phyloP scores from a whole-genome alignment of 805 yeast species.

The Priceomyces haplophilus region DNA sequence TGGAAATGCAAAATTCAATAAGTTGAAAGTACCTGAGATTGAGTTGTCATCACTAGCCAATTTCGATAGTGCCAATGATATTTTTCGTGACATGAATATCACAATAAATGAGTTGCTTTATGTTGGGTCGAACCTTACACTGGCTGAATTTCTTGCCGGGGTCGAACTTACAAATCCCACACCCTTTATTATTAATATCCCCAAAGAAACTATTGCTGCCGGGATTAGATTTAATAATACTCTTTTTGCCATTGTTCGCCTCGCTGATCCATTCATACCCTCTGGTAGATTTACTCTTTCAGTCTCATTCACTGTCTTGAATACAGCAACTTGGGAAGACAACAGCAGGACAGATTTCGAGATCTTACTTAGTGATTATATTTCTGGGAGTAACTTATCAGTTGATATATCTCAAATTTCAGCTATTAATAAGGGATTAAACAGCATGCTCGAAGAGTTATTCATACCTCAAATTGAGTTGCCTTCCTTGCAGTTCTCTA shows the following conservation, averaged over 20 bases:
- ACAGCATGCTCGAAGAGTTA: constrained; percentile 15
- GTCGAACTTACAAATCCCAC: constrained; percentile 34
- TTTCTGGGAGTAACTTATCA: constrained; percentile 31
- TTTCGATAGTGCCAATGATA: constrained; percentile 1
- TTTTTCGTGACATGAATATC: constrained; percentile 11
- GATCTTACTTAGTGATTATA: constrained; percentile 32
- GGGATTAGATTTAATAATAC: constrained; percentile 31
- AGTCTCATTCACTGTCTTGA: neutral
- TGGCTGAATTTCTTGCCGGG: constrained; percentile 26
- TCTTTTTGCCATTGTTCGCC: constrained; percentile 26
- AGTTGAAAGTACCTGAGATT: constrained; percentile 3
- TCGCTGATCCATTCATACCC: constrained; percentile 19
- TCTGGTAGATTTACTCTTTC: neutral
- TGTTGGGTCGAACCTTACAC: constrained; percentile 22
- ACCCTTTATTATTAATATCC: constrained; percentile 19
- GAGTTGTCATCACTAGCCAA: neutral
- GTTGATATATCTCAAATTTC: constrained; percentile 26
- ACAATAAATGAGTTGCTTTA: constrained; percentile 17
- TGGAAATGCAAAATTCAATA: neutral
- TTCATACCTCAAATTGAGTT: constrained; percentile 21
- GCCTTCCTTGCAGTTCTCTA: constrained; percentile 23
- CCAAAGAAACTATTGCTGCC: constrained; percentile 21
- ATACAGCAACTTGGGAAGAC: neutral
- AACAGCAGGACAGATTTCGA: constrained; percentile 17
- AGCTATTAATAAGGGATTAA: constrained; percentile 13